Base-by-base conservation (phyloP, 2,329 filamentous ascomycete genomes). In the Beauveria medogensis region DNA sequence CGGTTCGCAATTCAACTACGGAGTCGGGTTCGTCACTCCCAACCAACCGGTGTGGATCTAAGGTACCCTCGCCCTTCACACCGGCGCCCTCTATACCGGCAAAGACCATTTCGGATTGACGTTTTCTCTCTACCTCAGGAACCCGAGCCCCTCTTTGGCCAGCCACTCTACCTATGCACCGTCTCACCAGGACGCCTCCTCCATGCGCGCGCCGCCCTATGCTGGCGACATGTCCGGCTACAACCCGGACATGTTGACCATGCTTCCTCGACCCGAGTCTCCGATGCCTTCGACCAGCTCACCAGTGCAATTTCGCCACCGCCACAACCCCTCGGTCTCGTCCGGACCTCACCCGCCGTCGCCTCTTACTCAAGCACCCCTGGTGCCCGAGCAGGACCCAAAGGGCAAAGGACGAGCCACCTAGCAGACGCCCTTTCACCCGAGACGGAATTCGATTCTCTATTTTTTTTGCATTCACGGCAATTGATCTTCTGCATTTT, bases 21-120 rank as follows among this genome's bases (percentile, higher is more conserved):
- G 73, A 76, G 69, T 74, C 69, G 82, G 82, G 82, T 85, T 84
- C 79, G 82, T 85, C 76, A 78, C 80, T 82, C 82, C 82, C 79
- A 77, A 81, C 75, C 81, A 83, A 76, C 75, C 81, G 73, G 77
- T 84, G 77, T 84, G 81, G 82, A 83, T 80, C 75, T 84, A 75
- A 72, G 68, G 73, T 72, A 69, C 69, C 56, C 26, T 73, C 67
- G 69, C 66, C 67, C 69, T 69, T 72, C 74, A 75, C 72, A 73
- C 69, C 70, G 75, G 73, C 72, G 68, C 69, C 66, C 63, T 70
- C 70, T 70, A 71, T 66, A 67, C 67, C 66, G 67, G 71, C 70
- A 70, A 72, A 70, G 73, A 69, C 74, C 71, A 74, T 71, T 71
- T 74, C 71, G 80, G 75, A 81, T 83, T 84, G 78, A 84, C 81